phyloP scores from a whole-genome alignment of 208 protist genomes.

The Angomonas deanei region DNA sequence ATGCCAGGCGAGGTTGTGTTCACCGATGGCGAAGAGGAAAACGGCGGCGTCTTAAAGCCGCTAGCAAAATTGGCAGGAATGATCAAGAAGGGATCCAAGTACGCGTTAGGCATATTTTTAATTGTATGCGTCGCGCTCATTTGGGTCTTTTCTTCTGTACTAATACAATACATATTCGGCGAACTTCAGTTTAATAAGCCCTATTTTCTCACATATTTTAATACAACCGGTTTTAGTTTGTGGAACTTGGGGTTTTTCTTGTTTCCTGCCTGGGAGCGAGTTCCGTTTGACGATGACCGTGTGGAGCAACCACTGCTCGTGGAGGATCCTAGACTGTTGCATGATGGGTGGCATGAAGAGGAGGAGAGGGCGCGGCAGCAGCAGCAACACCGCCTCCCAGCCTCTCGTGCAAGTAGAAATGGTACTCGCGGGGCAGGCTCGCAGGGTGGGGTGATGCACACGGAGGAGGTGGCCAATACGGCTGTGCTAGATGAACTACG shows the following conservation, averaged over 20 bases:
- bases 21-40: too few species aligned
- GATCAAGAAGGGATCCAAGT: constrained; percentile 22
- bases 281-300: constrained; percentile 41
- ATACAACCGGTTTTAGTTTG: constrained; percentile 78
- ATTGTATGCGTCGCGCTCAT: constrained; percentile 88
- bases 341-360: background rate
- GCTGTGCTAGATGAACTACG: constrained; percentile 5
- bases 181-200: constrained; percentile 76
- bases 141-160: constrained; percentile 82
- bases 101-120: constrained; percentile 72
- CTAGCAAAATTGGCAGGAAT: too few species aligned
- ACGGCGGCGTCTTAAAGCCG: background rate
- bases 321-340: constrained; percentile 30
- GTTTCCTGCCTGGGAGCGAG: constrained; percentile 38
- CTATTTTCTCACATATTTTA: constrained; percentile 92
- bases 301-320: constrained; percentile 42
- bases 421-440: background rate
- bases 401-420: too few species aligned
- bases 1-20: too few species aligned
- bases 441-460: background rate
- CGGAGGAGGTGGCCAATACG: background rate
- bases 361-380: background rate
- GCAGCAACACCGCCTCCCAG: background rate
- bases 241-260: constrained; percentile 81
- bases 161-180: constrained; percentile 89